Conservation (phyloP, 768 basidiomycete genomes). For the Lyophyllum shimeji region DNA sequence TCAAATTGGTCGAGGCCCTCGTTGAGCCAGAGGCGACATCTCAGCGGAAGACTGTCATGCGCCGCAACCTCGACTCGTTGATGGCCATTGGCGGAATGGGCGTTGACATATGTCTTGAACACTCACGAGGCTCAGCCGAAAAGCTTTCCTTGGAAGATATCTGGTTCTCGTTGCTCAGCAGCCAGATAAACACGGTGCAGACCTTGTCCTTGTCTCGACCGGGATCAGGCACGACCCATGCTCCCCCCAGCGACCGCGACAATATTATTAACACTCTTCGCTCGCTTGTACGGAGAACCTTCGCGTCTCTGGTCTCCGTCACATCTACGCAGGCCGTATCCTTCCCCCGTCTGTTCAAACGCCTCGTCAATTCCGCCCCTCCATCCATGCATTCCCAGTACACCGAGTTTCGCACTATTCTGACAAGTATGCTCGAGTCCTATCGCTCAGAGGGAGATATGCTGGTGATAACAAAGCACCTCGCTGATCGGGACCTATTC, state of each 20-base stretch:
- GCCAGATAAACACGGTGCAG: slow-evolving; percentile 81
- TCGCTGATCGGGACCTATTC: slow-evolving; percentile 83
- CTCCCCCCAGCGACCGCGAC: slow-evolving; percentile 14
- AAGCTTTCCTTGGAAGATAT: slow-evolving; percentile 70
- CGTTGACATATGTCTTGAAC: slow-evolving; percentile 67
- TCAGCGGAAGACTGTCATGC: slow-evolving; percentile 23
- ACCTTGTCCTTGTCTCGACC: slow-evolving; percentile 49
- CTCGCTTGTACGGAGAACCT: slow-evolving; percentile 79
- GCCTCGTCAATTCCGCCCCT: slow-evolving; percentile 76
- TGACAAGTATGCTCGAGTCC: slow-evolving; percentile 94
- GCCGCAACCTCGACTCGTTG: slow-evolving; percentile 46
- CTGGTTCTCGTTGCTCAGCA: slow-evolving; percentile 85
- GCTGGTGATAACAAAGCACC: slow-evolving; percentile 77
- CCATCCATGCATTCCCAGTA: slow-evolving; percentile 68
- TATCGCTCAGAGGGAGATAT: slow-evolving; percentile 92
- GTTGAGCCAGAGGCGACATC: slow-evolving; percentile 13
- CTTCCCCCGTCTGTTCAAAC: slow-evolving; percentile 90
- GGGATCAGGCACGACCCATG: slow-evolving; percentile 6
- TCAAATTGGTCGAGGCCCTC: slow-evolving; percentile 40
- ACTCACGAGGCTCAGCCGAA: slow-evolving; percentile 46
- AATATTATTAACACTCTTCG: slow-evolving; percentile 56
- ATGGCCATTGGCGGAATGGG: slow-evolving; percentile 60
- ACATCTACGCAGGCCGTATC: slow-evolving; percentile 79
- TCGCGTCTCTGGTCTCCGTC: slow-evolving; percentile 80
- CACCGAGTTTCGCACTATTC: slow-evolving; percentile 86